Percentiles rank a stretch among this genome's conserved stretches.
phyloP scores from a whole-genome alignment of 345 rosid genomes.

The Kandelia obovata region DNA sequence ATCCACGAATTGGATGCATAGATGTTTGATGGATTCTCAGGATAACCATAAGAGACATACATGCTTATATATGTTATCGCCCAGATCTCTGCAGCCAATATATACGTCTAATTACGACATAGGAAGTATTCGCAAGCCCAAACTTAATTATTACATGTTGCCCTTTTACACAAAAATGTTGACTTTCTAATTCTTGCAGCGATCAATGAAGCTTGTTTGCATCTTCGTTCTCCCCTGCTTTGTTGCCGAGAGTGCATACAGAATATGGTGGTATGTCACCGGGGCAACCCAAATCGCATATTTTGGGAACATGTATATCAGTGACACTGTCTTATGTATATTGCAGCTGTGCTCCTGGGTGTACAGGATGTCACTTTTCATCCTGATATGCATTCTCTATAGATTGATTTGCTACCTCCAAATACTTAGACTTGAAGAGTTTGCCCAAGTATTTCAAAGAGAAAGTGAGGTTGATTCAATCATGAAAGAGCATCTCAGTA shows the following conservation, averaged over 20 bases:
- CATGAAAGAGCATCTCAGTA: constrained; percentile 56
- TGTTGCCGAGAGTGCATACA: constrained; percentile 58
- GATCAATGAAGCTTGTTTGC: constrained; percentile 61
- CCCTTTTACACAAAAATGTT: background rate
- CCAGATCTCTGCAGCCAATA: too few species aligned
- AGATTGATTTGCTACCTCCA: constrained; percentile 67
- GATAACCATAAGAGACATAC: too few species aligned
- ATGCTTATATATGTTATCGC: too few species aligned
- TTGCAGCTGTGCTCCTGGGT: constrained; percentile 84
- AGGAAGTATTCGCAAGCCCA: background rate
- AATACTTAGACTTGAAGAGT: constrained; percentile 65
- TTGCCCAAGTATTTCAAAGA: constrained; percentile 62
- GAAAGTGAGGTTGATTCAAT: constrained; percentile 69
- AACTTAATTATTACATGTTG: background rate
- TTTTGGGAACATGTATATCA: constrained; percentile 40
- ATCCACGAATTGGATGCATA: too few species aligned
- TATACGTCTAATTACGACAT: too few species aligned
- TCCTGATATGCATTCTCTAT: constrained; percentile 68
- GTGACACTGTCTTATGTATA: constrained; percentile 49
- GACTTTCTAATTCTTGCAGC: constrained; percentile 38
- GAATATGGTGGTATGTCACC: constrained; percentile 85
- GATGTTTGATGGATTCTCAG: too few species aligned
- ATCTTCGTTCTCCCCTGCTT: constrained; percentile 76
- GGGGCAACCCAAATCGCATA: constrained; percentile 64
- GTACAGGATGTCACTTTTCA: constrained; percentile 64